These are phyloP conservation scores for Fusarium algeriense DNA, from an alignment of 2,329 filamentous ascomycete genomes.

Conservation along the genomic window DNA sequence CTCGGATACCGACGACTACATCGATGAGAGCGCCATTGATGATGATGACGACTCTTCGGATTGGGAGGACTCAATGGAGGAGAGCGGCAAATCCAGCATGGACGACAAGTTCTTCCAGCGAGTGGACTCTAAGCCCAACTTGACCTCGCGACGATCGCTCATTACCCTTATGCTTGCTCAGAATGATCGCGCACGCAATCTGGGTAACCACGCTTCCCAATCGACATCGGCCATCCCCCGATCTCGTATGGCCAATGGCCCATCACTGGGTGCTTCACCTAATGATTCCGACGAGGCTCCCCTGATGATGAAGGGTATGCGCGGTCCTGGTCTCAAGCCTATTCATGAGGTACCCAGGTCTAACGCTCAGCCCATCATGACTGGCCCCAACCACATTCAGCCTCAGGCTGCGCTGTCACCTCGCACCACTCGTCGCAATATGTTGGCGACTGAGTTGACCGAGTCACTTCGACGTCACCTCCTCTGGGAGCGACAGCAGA, in stretches of 20 bases:
- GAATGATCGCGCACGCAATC: conserved; percentile 75
- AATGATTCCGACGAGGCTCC: conserved; percentile 73
- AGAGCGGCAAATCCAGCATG: conserved; percentile 85
- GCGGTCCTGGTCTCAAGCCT: conserved; percentile 62
- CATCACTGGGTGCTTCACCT: conserved; percentile 62
- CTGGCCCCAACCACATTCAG: conserved; percentile 72
- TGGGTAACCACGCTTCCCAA: conserved; percentile 77
- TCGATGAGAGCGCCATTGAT: conserved; percentile 86
- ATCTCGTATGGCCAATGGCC: conserved; percentile 63
- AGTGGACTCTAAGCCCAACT: conserved; percentile 87
- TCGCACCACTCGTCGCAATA: conserved; percentile 90
- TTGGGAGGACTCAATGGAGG: conserved; percentile 77
- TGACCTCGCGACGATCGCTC: conserved; percentile 87
- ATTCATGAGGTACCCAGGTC: conserved; percentile 76
- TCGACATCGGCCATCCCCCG: conserved; percentile 77
- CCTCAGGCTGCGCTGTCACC: conserved; percentile 87
- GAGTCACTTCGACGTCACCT: conserved; percentile 92
- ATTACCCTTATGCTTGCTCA: conserved; percentile 90
- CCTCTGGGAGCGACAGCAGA: conserved; percentile 95
- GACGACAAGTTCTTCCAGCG: conserved; percentile 90
- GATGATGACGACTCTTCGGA: conserved; percentile 74
- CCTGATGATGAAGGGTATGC: conserved; percentile 73
- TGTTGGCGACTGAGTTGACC: conserved; percentile 94
- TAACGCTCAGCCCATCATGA: conserved; percentile 80
- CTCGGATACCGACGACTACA: conserved; percentile 74